phyloP scores from a whole-genome alignment of 768 basidiomycete genomes.

The Harrya chromipes region DNA sequence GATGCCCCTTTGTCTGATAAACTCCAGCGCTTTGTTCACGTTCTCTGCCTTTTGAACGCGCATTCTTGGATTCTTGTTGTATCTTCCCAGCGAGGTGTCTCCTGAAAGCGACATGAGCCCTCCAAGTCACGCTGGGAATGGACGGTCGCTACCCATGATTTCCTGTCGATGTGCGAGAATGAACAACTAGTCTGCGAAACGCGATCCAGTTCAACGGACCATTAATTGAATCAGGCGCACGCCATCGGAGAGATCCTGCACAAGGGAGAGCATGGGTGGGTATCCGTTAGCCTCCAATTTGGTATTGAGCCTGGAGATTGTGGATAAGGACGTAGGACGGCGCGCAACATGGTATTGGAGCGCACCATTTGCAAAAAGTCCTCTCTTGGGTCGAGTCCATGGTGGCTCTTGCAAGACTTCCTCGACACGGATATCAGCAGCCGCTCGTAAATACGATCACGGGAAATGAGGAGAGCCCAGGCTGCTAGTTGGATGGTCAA shows the following conservation, averaged over 20 bases:
- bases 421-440: not conserved
- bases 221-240: slow-evolving; percentile 94
- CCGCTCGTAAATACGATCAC: too few species aligned
- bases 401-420: not conserved
- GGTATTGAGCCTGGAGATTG: slow-evolving; percentile 80
- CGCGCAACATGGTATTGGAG: not conserved
- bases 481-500: not conserved
- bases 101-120: slow-evolving; percentile 42
- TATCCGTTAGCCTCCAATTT: slow-evolving; percentile 85
- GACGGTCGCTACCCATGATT: slow-evolving; percentile 75
- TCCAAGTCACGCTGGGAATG: slow-evolving; percentile 4
- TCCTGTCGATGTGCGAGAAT: slow-evolving; percentile 53
- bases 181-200: not conserved
- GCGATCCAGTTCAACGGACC: slow-evolving; percentile 43
- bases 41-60: slow-evolving; percentile 98
- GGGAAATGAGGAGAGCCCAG: not conserved
- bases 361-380: slow-evolving; percentile 91
- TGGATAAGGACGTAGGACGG: not conserved
- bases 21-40: slow-evolving; percentile 93
- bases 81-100: slow-evolving; percentile 89
- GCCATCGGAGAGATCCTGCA: slow-evolving; percentile 90
- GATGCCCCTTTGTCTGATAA: slow-evolving; percentile 90
- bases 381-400: slow-evolving; percentile 55
- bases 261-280: slow-evolving; percentile 85
- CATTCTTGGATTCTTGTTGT: slow-evolving; percentile 87